These are phyloP conservation scores for Asterophora parasitica DNA, from an alignment of 768 basidiomycete species.

Conservation along the genomic window DNA sequence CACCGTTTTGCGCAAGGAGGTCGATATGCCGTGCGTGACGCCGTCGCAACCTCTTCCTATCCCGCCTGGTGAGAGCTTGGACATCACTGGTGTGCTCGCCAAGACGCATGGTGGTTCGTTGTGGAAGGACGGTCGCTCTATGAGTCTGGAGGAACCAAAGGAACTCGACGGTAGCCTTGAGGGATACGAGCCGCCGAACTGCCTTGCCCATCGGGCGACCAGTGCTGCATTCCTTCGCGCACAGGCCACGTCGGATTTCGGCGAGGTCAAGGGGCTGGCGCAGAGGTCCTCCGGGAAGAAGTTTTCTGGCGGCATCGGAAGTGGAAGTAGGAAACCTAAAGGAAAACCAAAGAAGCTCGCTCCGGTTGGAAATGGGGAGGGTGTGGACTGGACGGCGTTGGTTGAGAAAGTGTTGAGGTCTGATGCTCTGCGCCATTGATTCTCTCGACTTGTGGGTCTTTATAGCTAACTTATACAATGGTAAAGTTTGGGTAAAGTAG, in stretches of 20 bases:
- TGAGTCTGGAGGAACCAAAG: slow-evolving; percentile 30
- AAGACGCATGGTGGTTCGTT: slow-evolving; percentile 71
- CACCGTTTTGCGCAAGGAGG: slow-evolving; percentile 87
- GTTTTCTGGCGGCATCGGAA: slow-evolving; percentile 29
- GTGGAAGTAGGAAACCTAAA: slow-evolving; percentile 17
- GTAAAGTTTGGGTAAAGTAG: too few relatives aligned
- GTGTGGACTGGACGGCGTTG: slow-evolving; percentile 38
- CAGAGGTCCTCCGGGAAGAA: slow-evolving; percentile 44
- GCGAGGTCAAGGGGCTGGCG: slow-evolving; percentile 66
- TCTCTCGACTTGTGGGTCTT: background rate
- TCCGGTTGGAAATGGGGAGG: slow-evolving; percentile 37
- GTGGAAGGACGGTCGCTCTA: slow-evolving; percentile 51
- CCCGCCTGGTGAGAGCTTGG: slow-evolving; percentile 81
- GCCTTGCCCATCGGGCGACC: slow-evolving; percentile 58
- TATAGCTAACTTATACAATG: background rate
- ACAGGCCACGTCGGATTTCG: slow-evolving; percentile 68
- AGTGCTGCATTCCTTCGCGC: slow-evolving; percentile 68
- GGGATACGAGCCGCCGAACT: slow-evolving; percentile 55
- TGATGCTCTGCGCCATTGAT: slow-evolving; percentile 2
- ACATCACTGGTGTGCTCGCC: slow-evolving; percentile 59
- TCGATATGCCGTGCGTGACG: slow-evolving; percentile 92
- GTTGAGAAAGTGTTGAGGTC: slow-evolving; percentile 30
- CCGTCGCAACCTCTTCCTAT: slow-evolving; percentile 85
- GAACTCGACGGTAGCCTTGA: slow-evolving; percentile 31
- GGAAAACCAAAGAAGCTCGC: slow-evolving; percentile 21